A percentile compares a stretch with the other conserved stretches of the same genome.
These are phyloP conservation scores for Fusarium ambrosium DNA, from an alignment of 2,329 filamentous ascomycete species.

Conservation along the genomic window DNA sequence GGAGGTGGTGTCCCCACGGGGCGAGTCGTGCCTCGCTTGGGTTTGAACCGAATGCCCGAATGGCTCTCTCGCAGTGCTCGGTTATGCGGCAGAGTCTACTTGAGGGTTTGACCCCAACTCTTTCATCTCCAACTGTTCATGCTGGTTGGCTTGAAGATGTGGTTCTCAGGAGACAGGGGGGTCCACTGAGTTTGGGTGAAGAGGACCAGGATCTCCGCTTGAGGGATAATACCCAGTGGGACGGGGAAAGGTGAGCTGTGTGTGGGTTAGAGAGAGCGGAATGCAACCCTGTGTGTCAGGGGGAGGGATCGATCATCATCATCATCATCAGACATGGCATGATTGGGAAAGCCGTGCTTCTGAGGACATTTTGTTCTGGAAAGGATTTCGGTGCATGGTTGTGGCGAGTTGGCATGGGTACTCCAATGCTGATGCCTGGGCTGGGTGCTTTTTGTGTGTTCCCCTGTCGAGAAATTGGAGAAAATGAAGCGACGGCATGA, in stretches of 20 bases:
- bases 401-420: neutral
- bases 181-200: neutral
- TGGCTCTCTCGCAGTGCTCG: conserved; percentile 7
- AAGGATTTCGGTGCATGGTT: conserved; percentile 1
- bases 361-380: neutral
- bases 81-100: conserved; percentile 15
- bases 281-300: neutral
- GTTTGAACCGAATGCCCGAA: conserved; percentile 32
- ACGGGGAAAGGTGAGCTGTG: neutral
- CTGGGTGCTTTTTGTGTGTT: neutral
- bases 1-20: neutral
- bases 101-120: conserved; percentile 1
- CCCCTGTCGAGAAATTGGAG: neutral
- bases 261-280: neutral
- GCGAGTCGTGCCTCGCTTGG: neutral
- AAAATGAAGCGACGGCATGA: neutral
- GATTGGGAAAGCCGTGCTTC: conserved; percentile 7
- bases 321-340: conserved; percentile 1
- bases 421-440: conserved; percentile 1
- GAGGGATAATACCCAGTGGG: conserved; percentile 3
- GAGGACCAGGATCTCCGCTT: conserved; percentile 7
- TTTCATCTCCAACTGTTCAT: conserved; percentile 19
- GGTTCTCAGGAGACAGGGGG: neutral
- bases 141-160: conserved; percentile 12
- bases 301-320: conserved; percentile 12